Conservation (phyloP, 2,329 filamentous ascomycete species). For the Colletotrichum sansevieriae region DNA sequence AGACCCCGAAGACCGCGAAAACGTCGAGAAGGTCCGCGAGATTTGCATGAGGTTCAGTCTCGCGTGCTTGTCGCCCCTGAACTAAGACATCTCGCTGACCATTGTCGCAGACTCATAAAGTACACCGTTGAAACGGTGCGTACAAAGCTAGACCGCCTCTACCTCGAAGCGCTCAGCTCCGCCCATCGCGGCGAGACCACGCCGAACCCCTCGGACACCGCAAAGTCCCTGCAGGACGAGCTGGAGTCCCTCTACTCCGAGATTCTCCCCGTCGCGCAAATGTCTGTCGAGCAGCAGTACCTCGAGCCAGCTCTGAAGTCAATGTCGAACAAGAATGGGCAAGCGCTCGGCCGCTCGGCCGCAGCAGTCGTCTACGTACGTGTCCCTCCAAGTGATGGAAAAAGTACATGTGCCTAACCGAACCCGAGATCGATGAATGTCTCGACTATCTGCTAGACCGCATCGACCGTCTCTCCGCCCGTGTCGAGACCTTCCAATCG, state of each 20-base stretch:
- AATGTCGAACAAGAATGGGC: constrained; percentile 58
- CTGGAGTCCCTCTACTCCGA: constrained; percentile 78
- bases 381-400: constrained; percentile 12
- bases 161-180: constrained; percentile 60
- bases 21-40: constrained; percentile 70
- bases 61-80: background rate
- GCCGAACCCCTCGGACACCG: constrained; percentile 42
- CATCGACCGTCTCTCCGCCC: constrained; percentile 56
- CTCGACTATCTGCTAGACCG: constrained; percentile 64
- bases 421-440: constrained; percentile 62
- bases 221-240: constrained; percentile 70
- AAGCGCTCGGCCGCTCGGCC: constrained; percentile 59
- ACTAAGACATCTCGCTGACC: background rate
- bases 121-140: constrained; percentile 67
- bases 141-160: constrained; percentile 67
- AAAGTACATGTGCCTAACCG: constrained; percentile 43
- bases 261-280: constrained; percentile 77
- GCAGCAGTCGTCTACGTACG: constrained; percentile 66
- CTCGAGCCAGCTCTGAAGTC: constrained; percentile 69
- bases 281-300: constrained; percentile 77
- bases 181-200: constrained; percentile 52
- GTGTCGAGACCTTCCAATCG: constrained; percentile 59
- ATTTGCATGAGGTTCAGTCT: constrained; percentile 62
- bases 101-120: constrained; percentile 63
- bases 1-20: constrained; percentile 64